phyloP scores from a whole-genome alignment of 352 stramenopile species.

The Globisporangium parvum region DNA sequence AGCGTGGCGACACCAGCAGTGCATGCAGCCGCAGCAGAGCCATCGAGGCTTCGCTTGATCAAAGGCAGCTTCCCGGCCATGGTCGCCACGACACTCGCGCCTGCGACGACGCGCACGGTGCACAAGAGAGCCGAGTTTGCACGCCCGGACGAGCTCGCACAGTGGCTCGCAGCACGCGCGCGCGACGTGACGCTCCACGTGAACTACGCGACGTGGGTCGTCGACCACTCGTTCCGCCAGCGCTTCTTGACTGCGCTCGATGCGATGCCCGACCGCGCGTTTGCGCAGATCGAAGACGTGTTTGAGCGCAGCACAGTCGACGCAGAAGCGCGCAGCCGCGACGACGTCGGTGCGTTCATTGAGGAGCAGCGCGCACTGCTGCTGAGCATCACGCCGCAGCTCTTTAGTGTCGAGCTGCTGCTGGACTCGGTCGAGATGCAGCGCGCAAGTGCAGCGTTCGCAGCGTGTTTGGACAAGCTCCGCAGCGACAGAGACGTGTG shows the following conservation, averaged over 20 bases:
- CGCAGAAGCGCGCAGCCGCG: constrained; percentile 14
- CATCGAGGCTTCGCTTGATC: constrained; percentile 14
- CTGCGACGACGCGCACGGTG: constrained; percentile 17
- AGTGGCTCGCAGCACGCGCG: constrained; percentile 18
- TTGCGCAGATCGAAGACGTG: constrained; percentile 19
- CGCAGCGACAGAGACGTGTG: constrained; percentile 7
- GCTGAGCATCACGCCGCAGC: constrained; percentile 8
- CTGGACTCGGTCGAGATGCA: constrained; percentile 7
- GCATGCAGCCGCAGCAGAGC: background rate
- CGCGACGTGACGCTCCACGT: constrained; percentile 15
- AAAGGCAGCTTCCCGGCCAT: constrained; percentile 36
- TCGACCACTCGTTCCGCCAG: background rate
- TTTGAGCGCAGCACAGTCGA: constrained; percentile 17
- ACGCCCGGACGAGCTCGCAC: constrained; percentile 13
- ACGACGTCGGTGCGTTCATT: constrained; percentile 14
- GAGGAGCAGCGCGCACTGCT: constrained; percentile 20
- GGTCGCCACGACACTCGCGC: constrained; percentile 19
- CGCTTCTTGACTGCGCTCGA: constrained; percentile 16
- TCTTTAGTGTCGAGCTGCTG: constrained; percentile 34
- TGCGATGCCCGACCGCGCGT: constrained; percentile 17
- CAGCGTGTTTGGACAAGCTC: constrained; percentile 12
- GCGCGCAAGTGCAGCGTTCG: background rate
- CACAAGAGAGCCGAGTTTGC: constrained; percentile 9
- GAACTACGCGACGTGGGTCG: background rate
- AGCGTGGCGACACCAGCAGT: background rate